A percentile compares a stretch with the other conserved stretches of the same genome.
phyloP scores from a whole-genome alignment of 768 basidiomycete species.

The Cystofilobasidium ferigula region DNA sequence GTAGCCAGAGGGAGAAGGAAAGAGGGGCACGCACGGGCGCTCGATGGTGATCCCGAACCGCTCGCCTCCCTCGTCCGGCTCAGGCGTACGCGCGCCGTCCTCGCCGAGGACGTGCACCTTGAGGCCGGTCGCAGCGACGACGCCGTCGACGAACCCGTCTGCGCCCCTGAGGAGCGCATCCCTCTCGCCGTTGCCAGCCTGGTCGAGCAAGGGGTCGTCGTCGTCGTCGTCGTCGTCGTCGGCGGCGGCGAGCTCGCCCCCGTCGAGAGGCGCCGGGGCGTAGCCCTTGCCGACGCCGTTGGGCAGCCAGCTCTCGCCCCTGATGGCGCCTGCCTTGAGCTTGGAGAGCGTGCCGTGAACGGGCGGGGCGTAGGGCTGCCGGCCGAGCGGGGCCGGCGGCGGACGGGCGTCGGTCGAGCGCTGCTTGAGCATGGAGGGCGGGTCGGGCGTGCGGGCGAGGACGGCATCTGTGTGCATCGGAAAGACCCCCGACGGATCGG shows the following conservation, averaged over 20 bases:
- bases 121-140: background rate
- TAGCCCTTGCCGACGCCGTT: background rate
- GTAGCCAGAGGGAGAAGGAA: background rate
- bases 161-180: background rate
- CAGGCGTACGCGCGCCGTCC: constrained; percentile 52
- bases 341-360: constrained; percentile 14
- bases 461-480: no score
- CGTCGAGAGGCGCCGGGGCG: no score
- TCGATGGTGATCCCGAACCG: constrained; percentile 16
- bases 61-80: constrained; percentile 36
- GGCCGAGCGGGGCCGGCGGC: no score
- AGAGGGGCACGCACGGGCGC: constrained; percentile 15
- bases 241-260: no score
- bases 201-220: constrained; percentile 40
- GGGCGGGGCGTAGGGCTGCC: no score
- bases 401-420: background rate
- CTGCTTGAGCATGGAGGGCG: background rate
- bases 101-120: constrained; percentile 52
- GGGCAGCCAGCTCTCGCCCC: background rate
- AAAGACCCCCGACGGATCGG: no score
- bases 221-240: constrained; percentile 28
- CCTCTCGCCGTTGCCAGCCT: constrained; percentile 43
- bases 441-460: no score
- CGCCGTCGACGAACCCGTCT: no score
- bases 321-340: background rate